Evolutionary conservation across 2,329 filamentous ascomycete genomes (phyloP), one percentile per base, ranked within the genome.

Genomic region (Hypoxylon sp.): DNA sequence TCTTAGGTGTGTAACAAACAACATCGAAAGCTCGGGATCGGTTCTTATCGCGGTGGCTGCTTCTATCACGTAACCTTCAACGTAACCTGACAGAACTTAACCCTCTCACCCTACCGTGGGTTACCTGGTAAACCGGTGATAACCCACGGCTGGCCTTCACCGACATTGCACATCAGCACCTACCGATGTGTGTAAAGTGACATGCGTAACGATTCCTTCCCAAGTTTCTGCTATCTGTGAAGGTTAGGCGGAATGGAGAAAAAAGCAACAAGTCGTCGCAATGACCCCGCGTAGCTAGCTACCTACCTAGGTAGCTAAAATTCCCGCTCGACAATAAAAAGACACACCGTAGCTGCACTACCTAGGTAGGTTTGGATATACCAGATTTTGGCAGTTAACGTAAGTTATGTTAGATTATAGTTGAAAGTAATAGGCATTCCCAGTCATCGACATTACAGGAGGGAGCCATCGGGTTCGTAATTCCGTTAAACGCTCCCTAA

Each of bases 51-150:
- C 37, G 37, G 46, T 56, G 56, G 53, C 52, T 49, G 44, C 49
- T 59, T 56, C 8, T 56, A 47, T 59, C 51, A 43, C 41, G 48
- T 30, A 32, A 11, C 22, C 13, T 8, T 32, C 6, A 39, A 37
- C 41, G 37, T 41, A 41, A 60, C 30, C 28, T 47, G 37, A 32
- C 20, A 19, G 37, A 41, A 39, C 34, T n/a, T 32, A 51, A 39
- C 28, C 56, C 28, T 30, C n/a, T 30, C n/a, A 32, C 28, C 20
- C 49, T 32, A 19, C 8, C 17, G 37, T 50, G 30, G 59, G 56
- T 63, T 59, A 57, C 56, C 56, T 60, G 56, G 59, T 63, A 66
- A 64, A 64, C 54, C 41, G 57, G 24, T 34, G 28, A 64, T 61
- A 50, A 58, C 52, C 61, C 56, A 55, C 44, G 49, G 37, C 52